These are phyloP conservation scores for Taiwanofungus camphoratus DNA, from an alignment of 1,284 basidiomycete species.

Conservation along the genomic window DNA sequence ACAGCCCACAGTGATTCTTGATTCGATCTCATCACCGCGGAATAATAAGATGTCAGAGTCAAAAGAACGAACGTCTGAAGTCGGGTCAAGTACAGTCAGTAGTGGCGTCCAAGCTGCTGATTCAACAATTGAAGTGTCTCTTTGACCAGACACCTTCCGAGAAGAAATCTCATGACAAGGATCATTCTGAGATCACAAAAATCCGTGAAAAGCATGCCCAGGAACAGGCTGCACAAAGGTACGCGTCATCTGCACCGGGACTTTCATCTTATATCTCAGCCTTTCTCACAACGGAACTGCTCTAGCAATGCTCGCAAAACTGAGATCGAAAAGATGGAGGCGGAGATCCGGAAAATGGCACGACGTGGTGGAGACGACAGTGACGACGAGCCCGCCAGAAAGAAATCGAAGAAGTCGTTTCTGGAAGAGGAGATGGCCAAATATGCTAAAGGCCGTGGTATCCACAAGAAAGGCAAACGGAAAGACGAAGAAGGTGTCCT, in stretches of 20 bases:
- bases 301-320: slow-evolving; percentile 61
- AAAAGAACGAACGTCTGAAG: slow-evolving; percentile 13
- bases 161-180: slow-evolving; percentile 35
- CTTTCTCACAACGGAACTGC: neutral
- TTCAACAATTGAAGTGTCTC: neutral
- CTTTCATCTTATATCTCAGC: slow-evolving; percentile 1
- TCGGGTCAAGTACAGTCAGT: slow-evolving; percentile 9
- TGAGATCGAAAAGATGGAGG: slow-evolving; percentile 86
- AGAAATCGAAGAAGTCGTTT: slow-evolving; percentile 64
- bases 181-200: slow-evolving; percentile 44
- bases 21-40: slow-evolving; percentile 15
- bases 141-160: slow-evolving; percentile 2
- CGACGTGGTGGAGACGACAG: slow-evolving; percentile 49
- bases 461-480: slow-evolving; percentile 53
- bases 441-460: slow-evolving; percentile 63
- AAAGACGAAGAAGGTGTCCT: slow-evolving; percentile 78
- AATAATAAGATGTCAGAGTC: slow-evolving; percentile 19
- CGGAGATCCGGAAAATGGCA: slow-evolving; percentile 74
- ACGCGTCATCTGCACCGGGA: neutral
- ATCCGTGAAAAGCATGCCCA: slow-evolving; percentile 71
- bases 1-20: slow-evolving; percentile 22
- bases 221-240: slow-evolving; percentile 58
- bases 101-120: too few relatives aligned
- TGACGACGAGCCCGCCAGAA: slow-evolving; percentile 52
- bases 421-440: slow-evolving; percentile 77